These are phyloP conservation scores for Phalaenopsis aphrodite DNA, from an alignment of 106 monocot genomes.

Conservation along the genomic window DNA sequence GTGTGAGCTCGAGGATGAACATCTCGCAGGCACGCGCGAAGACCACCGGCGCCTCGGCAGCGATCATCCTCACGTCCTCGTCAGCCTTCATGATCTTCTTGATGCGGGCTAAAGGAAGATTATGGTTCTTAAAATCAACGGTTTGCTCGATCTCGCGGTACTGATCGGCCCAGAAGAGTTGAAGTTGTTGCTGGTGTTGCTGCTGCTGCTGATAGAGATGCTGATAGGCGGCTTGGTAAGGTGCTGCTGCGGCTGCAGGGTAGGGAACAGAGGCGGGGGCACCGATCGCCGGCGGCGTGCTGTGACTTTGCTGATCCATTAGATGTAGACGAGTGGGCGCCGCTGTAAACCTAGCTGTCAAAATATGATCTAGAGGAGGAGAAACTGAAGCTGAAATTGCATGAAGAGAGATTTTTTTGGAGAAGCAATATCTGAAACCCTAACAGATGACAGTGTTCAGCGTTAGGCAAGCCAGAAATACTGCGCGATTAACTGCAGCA, in stretches of 20 bases:
- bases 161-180: slow-evolving; percentile 65
- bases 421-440: neutral
- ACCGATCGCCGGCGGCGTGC: slow-evolving; percentile 5
- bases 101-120: slow-evolving; percentile 71
- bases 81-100: slow-evolving; percentile 98
- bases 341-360: neutral
- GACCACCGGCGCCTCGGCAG: slow-evolving; percentile 76
- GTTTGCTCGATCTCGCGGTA: slow-evolving; percentile 74
- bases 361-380: neutral
- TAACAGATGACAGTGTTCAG: too few species aligned
- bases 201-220: slow-evolving; percentile 28
- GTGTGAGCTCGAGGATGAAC: slow-evolving; percentile 55
- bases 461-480: too few species aligned
- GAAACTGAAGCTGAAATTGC: neutral
- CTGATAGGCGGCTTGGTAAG: slow-evolving; percentile 14
- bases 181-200: slow-evolving; percentile 35
- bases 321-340: neutral
- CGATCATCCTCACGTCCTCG: slow-evolving; percentile 81
- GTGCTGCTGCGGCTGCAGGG: neutral
- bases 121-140: slow-evolving; percentile 68
- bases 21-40: slow-evolving; percentile 48
- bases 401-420: neutral
- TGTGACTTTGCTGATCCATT: slow-evolving; percentile 27
- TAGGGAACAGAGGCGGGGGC: neutral
- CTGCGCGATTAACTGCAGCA: too few species aligned